Evolutionary conservation across 2,329 filamentous ascomycete species (phyloP), one percentile per base, ranked within the genome.

Genomic region (Fusarium armeniacum): DNA sequence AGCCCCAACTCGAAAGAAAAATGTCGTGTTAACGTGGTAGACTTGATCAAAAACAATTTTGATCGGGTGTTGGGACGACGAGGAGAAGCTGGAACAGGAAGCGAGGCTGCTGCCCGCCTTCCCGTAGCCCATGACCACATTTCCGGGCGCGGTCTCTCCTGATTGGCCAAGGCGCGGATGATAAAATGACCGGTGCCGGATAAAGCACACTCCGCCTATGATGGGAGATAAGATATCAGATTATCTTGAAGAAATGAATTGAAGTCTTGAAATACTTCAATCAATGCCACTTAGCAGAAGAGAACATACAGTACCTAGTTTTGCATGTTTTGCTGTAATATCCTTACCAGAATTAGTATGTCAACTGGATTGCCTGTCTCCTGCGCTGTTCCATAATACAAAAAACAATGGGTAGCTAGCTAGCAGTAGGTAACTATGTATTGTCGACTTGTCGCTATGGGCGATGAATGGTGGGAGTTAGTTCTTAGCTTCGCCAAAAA

Each of bases 21-120:
- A 52, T 59, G 40, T 44, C 53, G 62, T 63, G 62, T 60, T 59
- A 58, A 59, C 35, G 53, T 55, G 53, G 45, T 36, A 62, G 49
- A 59, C 46, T 58, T 50, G 43, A 41, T 24, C 12, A 53, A 47
- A 60, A 60, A 51, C 55, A 72, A 75, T 71, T 75, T 75, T 74
- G 62, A 45, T 57, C 58, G 51, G 63, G 45, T 65, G 71, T 67
- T 70, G 73, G 65, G 54, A 67, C 69, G 64, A 64, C 67, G 70
- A 70, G 68, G 69, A 73, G 72, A 70, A 69, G 68, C 67, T 73
- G 70, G 65, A 76, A 67, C 61, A 60, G 71, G 73, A 68, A 76
- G 68, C 73, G 71, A 76, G 75, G 73, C 75, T 76, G n/a, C 36
- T 40, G 75, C 75, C 75, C 75, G 72, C 75, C 75, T 73, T 75